Evolutionary conservation across 257 asterid species (phyloP).

Genomic region (Hygrophila difformis): DNA sequence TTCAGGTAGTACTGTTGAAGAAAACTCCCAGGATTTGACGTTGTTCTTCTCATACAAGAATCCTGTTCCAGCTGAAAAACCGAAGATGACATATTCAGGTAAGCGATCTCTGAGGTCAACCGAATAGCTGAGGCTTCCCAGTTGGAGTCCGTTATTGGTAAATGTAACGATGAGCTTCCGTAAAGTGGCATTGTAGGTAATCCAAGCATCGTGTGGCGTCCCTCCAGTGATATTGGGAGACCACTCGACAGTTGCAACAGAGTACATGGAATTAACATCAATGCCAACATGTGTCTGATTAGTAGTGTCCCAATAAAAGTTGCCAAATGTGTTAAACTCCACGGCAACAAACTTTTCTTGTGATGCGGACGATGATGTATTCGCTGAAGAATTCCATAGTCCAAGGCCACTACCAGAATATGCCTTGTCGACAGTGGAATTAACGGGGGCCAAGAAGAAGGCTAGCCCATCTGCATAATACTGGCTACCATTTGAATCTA

Average conservation of each 20-base stretch:
- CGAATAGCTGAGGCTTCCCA: neutral
- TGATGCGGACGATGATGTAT: neutral
- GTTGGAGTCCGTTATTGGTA: neutral
- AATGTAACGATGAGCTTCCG: conserved; percentile 17
- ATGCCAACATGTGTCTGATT: conserved; percentile 25
- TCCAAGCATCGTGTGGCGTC: conserved; percentile 19
- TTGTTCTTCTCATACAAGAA: neutral
- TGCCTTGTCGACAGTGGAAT: conserved; percentile 2
- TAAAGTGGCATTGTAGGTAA: conserved; percentile 16
- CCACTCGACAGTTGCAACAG: conserved; percentile 12
- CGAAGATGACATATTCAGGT: conserved; percentile 28
- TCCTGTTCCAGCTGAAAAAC: conserved; percentile 34
- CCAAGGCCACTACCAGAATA: conserved; percentile 24
- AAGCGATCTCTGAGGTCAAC: conserved; percentile 26
- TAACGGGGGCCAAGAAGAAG: conserved; percentile 13
- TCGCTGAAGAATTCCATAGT: neutral
- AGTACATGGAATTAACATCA: conserved; percentile 20
- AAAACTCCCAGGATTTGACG: conserved; percentile 22
- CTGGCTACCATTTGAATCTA: neutral
- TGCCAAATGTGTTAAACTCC: conserved; percentile 30
- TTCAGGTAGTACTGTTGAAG: neutral
- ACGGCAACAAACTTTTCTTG: conserved; percentile 35
- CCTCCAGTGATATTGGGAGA: neutral
- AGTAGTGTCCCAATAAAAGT: conserved; percentile 13
- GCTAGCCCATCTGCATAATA: conserved; percentile 14